Conservation (phyloP, 805 yeast species). For the Starmerella stellata region DNA sequence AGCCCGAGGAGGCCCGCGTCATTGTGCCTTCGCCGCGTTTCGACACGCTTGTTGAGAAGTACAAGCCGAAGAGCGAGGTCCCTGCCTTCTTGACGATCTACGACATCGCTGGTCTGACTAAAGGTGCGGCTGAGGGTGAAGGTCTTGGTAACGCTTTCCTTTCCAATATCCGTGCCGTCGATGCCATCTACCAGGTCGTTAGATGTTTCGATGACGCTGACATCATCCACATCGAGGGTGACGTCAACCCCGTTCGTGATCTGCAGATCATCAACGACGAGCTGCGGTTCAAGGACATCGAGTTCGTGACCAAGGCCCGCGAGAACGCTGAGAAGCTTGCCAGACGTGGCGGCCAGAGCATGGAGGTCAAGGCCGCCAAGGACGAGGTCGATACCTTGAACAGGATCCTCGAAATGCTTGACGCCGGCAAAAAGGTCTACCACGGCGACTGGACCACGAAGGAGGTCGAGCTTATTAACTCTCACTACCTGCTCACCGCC, state of each 20-base stretch:
- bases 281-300: conserved; percentile 90
- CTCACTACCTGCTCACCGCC: conserved; percentile 76
- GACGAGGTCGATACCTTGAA: conserved; percentile 64
- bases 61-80: conserved; percentile 64
- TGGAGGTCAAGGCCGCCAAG: conserved; percentile 76
- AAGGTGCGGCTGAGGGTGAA: conserved; percentile 92
- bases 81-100: conserved; percentile 87
- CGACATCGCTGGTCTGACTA: conserved; percentile 95
- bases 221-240: conserved; percentile 91
- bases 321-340: conserved; percentile 64
- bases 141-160: conserved; percentile 96
- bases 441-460: conserved; percentile 74
- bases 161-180: conserved; percentile 92
- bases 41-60: conserved; percentile 54
- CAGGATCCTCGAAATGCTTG: conserved; percentile 54
- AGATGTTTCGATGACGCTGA: conserved; percentile 97
- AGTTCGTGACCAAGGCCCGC: conserved; percentile 70
- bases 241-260: conserved; percentile 89
- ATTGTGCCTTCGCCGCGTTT: conserved; percentile 82
- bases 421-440: conserved; percentile 75
- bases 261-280: conserved; percentile 80
- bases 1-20: conserved; percentile 95
- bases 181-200: conserved; percentile 93
- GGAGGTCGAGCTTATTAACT: conserved; percentile 80
- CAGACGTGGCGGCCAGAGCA: conserved; percentile 72